Percentiles rank a stretch among this genome's conserved stretches.
Conservation (phyloP, 163 green algal genomes). For the Volvox carteri region DNA sequence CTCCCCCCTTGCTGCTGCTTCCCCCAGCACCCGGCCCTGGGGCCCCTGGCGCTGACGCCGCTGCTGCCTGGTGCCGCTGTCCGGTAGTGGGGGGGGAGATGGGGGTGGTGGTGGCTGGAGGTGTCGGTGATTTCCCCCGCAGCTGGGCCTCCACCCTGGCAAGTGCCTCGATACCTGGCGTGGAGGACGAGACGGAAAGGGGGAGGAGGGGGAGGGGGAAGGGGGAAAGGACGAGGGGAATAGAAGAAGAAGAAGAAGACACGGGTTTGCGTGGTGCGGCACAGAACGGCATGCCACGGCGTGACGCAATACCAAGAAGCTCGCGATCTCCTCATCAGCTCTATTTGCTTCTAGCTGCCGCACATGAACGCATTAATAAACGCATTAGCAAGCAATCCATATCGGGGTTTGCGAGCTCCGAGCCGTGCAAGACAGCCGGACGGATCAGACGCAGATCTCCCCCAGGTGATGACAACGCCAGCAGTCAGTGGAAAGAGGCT, state of each 20-base stretch:
- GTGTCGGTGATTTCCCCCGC: background rate
- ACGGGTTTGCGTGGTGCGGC: background rate
- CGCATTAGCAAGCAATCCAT: no score
- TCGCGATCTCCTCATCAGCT: no score
- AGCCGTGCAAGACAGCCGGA: no score
- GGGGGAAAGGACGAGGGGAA: background rate
- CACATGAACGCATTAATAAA: no score
- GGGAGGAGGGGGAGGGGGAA: background rate
- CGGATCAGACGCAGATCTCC: no score
- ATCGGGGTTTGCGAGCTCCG: no score
- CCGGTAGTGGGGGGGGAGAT: background rate
- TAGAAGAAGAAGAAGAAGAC: no score
- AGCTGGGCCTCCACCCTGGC: constrained; percentile 33
- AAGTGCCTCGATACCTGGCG: constrained; percentile 41
- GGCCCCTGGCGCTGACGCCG: background rate
- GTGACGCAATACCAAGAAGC: background rate
- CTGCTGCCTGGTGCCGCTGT: background rate
- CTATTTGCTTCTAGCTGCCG: no score
- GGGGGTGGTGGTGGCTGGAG: background rate
- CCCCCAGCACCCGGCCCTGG: background rate
- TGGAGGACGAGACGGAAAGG: no score
- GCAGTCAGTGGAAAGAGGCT: no score
- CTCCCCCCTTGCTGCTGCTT: background rate
- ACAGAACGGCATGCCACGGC: no score
- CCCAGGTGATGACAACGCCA: no score